Percentiles rank a stretch among this genome's conserved stretches.
Evolutionary conservation across 2,329 filamentous ascomycete genomes (phyloP).

Genomic region (Nigrospora sphaerica): DNA sequence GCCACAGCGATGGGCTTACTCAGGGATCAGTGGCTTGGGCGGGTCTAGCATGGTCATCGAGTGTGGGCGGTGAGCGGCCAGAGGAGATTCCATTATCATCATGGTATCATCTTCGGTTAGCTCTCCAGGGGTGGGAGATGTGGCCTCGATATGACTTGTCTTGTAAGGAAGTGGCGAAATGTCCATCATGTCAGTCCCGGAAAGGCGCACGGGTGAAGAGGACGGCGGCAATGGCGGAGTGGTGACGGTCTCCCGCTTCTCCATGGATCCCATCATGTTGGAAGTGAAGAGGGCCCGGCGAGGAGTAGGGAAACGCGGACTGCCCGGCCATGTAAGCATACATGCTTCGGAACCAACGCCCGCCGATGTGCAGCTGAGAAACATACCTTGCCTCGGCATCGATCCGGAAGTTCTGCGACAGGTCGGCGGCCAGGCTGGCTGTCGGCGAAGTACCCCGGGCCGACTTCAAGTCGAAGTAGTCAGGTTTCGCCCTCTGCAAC

Average conservation of each 20-base stretch:
- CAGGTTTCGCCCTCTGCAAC: slow-evolving; percentile 50
- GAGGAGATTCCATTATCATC: slow-evolving; percentile 51
- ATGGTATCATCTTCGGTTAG: slow-evolving; percentile 36
- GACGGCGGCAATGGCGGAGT: slow-evolving; percentile 73
- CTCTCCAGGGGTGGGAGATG: slow-evolving; percentile 62
- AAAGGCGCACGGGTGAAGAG: slow-evolving; percentile 67
- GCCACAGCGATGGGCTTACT: slow-evolving; percentile 35
- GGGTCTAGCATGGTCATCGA: slow-evolving; percentile 32
- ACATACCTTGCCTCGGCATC: slow-evolving; percentile 74
- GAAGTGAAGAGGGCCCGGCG: slow-evolving; percentile 78
- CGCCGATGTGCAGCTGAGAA: not conserved
- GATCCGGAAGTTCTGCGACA: slow-evolving; percentile 95
- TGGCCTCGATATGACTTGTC: slow-evolving; percentile 57
- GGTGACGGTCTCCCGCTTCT: slow-evolving; percentile 61
- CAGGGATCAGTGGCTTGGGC: slow-evolving; percentile 38
- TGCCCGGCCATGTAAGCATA: slow-evolving; percentile 27
- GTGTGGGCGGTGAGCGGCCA: slow-evolving; percentile 35
- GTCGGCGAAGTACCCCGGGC: slow-evolving; percentile 83
- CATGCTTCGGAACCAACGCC: not conserved
- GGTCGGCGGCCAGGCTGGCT: slow-evolving; percentile 82
- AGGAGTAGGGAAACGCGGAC: slow-evolving; percentile 76
- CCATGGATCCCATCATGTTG: slow-evolving; percentile 54
- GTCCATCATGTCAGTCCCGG: slow-evolving; percentile 78
- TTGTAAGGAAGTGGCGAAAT: slow-evolving; percentile 92
- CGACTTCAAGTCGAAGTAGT: slow-evolving; percentile 78